Base-by-base conservation (phyloP, 1,284 basidiomycete genomes). In the Phellopilus nigrolimitatus region DNA sequence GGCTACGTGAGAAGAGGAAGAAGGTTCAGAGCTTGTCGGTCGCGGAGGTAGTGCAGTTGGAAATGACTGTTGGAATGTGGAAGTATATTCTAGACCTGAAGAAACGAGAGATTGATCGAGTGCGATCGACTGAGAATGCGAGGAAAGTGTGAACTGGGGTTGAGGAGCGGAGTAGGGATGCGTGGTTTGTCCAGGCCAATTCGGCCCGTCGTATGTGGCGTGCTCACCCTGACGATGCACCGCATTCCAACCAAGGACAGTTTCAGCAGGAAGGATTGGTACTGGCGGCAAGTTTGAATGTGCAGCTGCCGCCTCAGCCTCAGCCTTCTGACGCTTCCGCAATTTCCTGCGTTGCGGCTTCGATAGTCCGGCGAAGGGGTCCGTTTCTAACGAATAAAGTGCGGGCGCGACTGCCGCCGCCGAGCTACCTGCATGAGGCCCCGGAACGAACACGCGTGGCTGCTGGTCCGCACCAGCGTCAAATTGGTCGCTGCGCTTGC, bases 341-440 rank as follows among this genome's bases (percentile, higher is more conserved):
- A 47, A 5, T 21, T 25, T 47, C 31, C 37, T 47, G n/a, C 33
- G 31, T 21, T 37, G 33, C 7, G 25, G 8, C 31, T 47, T 47
- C 19, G 31, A 36, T 24, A 47, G 27, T 10, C 31, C 31, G 12
- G 45, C 22, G 15, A 39, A 48, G 4, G 36, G 46, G 39, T 37
- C 45, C 22, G 15, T n/a, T 60, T 47, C 60, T n/a, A n/a, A n/a
- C n/a, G n/a, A n/a, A n/a, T n/a, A n/a, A n/a, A n/a, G n/a, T n/a
- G n/a, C n/a, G n/a, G n/a, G n/a, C n/a, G n/a, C n/a, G n/a, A n/a
- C n/a, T n/a, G n/a, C n/a, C n/a, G n/a, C n/a, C n/a, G n/a, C n/a
- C n/a, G n/a, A n/a, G n/a, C n/a, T n/a, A n/a, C n/a, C n/a, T n/a
- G n/a, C n/a, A n/a, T n/a, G n/a, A n/a, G n/a, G n/a, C n/a, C n/a